A percentile compares a stretch with the other conserved stretches of the same genome.
Evolutionary conservation across 306 rosid genomes (phyloP).

Genomic region (Prunus mira): DNA sequence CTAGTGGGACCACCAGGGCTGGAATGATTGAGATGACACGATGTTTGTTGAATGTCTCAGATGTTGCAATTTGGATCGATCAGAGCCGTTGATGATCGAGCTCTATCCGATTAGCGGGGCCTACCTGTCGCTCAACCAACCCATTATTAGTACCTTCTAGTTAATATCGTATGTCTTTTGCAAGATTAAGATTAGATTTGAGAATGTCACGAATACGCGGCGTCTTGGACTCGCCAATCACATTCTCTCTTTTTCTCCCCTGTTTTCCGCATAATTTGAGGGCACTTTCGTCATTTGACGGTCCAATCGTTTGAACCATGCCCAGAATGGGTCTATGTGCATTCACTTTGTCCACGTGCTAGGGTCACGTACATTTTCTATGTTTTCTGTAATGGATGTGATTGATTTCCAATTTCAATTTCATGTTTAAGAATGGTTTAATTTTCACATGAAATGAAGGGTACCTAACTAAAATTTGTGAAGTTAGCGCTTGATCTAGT

Average conservation of each 20-base stretch:
- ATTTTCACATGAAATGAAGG: not conserved
- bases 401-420: not conserved
- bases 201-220: conserved; percentile 37
- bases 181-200: not conserved
- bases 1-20: not conserved
- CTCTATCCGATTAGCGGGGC: conserved; percentile 43
- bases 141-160: not conserved
- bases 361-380: too few species aligned
- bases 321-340: not conserved
- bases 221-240: conserved; percentile 19
- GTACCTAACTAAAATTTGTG: not conserved
- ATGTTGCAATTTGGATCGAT: conserved; percentile 26
- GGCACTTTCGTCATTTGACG: not conserved
- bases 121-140: conserved; percentile 15
- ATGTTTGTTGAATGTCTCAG: not conserved
- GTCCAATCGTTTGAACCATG: not conserved
- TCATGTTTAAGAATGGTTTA: not conserved
- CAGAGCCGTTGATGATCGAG: not conserved
- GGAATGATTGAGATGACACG: not conserved
- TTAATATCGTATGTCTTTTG: not conserved
- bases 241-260: too few species aligned
- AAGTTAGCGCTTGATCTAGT: too few species aligned
- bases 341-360: not conserved
- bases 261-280: not conserved
- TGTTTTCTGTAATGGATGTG: not conserved